phyloP scores from a whole-genome alignment of 129 eudicot species.

The Apium graveolens region DNA sequence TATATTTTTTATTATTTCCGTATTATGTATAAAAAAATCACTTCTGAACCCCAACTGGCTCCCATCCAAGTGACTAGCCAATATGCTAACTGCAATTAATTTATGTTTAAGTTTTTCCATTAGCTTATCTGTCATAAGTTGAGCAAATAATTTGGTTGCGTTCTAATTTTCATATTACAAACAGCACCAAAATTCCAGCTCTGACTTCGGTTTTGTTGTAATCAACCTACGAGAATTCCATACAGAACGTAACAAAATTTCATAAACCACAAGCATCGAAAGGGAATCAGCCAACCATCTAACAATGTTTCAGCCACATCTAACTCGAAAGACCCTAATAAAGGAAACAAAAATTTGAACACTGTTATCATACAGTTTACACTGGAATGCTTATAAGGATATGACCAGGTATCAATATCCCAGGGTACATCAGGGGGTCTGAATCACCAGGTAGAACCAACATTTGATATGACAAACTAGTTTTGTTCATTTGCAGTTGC shows the following conservation, averaged over 20 bases:
- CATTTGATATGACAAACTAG: slow-evolving; percentile 14
- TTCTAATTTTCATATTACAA: too few species aligned
- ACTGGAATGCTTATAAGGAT: neutral
- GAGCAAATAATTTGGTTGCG: too few species aligned
- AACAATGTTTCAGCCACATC: neutral
- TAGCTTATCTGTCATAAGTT: too few species aligned
- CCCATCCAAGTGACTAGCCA: too few species aligned
- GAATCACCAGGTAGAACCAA: neutral
- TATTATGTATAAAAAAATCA: too few species aligned
- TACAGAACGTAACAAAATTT: neutral
- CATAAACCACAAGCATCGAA: neutral
- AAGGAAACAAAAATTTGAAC: neutral
- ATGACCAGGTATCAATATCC: neutral
- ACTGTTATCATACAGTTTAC: neutral
- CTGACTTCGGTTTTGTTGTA: too few species aligned
- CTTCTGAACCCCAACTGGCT: too few species aligned
- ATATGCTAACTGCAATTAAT: too few species aligned
- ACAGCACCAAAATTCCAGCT: too few species aligned
- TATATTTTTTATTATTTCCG: too few species aligned
- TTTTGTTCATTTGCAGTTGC: slow-evolving; percentile 44
- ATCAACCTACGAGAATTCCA: too few species aligned
- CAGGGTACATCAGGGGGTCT: neutral
- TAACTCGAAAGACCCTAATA: neutral
- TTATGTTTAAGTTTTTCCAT: too few species aligned
- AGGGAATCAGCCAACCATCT: neutral